Percentiles rank a stretch among this genome's conserved stretches.
These are phyloP conservation scores for Boletus sp. DNA, from an alignment of 768 basidiomycete genomes.

Conservation along the genomic window DNA sequence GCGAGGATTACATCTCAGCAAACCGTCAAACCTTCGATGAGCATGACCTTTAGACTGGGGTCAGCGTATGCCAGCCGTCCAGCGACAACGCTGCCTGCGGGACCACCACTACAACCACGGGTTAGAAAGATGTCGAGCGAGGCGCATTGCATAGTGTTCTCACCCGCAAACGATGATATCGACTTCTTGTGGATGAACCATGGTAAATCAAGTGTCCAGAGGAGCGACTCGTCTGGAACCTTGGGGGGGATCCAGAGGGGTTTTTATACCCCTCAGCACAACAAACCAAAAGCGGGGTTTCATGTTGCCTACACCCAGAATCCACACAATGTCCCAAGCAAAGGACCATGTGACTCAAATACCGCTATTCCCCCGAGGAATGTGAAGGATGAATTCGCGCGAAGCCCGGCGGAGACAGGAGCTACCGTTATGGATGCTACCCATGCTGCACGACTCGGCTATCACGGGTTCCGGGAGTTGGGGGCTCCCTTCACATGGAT, in stretches of 20 bases:
- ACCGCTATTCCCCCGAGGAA: neutral
- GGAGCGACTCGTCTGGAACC: neutral
- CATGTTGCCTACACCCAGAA: neutral
- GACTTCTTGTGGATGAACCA: constrained; percentile 64
- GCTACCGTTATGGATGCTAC: neutral
- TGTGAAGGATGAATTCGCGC: neutral
- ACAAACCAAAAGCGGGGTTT: constrained; percentile 3
- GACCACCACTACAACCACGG: constrained; percentile 46
- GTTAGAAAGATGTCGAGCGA: constrained; percentile 5
- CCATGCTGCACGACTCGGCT: neutral
- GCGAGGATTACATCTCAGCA: neutral
- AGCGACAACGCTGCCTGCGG: constrained; percentile 64
- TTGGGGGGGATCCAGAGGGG: neutral
- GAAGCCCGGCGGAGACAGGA: neutral
- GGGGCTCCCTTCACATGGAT: constrained; percentile 3
- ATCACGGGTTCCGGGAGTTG: neutral
- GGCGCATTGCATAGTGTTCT: neutral
- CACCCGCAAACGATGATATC: constrained; percentile 66
- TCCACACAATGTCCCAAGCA: neutral
- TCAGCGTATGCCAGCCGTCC: constrained; percentile 70
- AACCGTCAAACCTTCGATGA: constrained; percentile 55
- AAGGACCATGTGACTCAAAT: constrained; percentile 16
- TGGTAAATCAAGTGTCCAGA: constrained; percentile 13
- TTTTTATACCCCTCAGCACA: constrained; percentile 13
- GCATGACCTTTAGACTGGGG: constrained; percentile 70